Conservation (phyloP, 306 rosid genomes). For the Pterocarpus santalinus region DNA sequence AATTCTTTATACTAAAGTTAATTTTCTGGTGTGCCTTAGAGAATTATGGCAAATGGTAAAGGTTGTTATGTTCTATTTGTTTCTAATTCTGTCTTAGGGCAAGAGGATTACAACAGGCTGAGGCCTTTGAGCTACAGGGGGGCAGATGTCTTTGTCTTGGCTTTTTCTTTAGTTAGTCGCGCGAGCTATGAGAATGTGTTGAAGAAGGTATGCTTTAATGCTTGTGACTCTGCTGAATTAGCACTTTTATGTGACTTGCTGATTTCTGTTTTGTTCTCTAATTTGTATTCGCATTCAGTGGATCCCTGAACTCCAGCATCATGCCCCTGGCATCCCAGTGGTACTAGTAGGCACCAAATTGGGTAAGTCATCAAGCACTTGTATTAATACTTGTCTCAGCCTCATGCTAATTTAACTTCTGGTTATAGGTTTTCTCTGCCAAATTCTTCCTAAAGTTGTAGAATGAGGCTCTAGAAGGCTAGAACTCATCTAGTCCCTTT, state of each 20-base stretch:
- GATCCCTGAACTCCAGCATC: constrained; percentile 95
- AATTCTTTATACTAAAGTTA: constrained; percentile 16
- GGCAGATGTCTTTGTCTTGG: constrained; percentile 88
- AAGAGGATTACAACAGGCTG: constrained; percentile 90
- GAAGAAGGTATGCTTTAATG: constrained; percentile 67
- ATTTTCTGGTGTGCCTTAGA: constrained; percentile 21
- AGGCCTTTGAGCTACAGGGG: constrained; percentile 98
- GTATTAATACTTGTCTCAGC: constrained; percentile 11
- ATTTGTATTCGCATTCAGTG: constrained; percentile 59
- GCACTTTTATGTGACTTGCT: constrained; percentile 24
- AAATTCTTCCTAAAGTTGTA: constrained; percentile 21
- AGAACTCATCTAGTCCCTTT: neutral
- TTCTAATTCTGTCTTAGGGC: constrained; percentile 62
- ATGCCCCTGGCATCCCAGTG: constrained; percentile 81
- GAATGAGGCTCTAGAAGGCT: neutral
- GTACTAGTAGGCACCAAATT: constrained; percentile 88
- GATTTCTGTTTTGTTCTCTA: constrained; percentile 29
- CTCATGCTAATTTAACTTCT: constrained; percentile 9
- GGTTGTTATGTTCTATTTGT: constrained; percentile 16
- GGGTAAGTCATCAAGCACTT: constrained; percentile 58
- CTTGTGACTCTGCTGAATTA: neutral
- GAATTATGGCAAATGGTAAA: constrained; percentile 36
- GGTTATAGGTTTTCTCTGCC: neutral
- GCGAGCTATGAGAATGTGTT: constrained; percentile 88
- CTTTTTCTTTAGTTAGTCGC: constrained; percentile 86